phyloP scores from a whole-genome alignment of 495 filamentous ascomycete species.

The Penicillium paxilli region DNA sequence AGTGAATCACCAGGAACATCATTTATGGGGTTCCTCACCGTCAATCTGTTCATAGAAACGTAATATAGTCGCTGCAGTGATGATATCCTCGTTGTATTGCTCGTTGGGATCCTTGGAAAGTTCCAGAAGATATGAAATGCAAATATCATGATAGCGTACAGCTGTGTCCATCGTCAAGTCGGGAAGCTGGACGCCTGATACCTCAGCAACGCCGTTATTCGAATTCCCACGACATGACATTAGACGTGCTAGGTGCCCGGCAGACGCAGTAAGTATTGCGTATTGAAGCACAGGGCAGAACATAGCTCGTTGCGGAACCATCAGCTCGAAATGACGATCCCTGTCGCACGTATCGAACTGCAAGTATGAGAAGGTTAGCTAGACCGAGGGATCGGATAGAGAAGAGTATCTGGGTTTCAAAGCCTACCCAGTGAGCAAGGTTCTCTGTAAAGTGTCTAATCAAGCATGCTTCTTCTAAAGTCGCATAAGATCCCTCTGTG shows the following conservation, averaged over 20 bases:
- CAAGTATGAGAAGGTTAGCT: neutral
- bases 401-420: neutral
- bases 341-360: slow-evolving; percentile 21
- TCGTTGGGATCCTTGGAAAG: slow-evolving; percentile 26
- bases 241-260: slow-evolving; percentile 20
- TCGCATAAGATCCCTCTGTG: slow-evolving; percentile 3
- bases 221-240: slow-evolving; percentile 8
- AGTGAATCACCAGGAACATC: no score
- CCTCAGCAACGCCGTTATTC: neutral
- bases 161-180: slow-evolving; percentile 24
- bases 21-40: no score
- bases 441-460: slow-evolving; percentile 28
- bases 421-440: slow-evolving; percentile 25
- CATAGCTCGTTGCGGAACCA: slow-evolving; percentile 28
- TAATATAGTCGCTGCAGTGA: slow-evolving; percentile 31
- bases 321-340: slow-evolving; percentile 27
- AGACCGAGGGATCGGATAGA: neutral
- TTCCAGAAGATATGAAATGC: slow-evolving; percentile 23
- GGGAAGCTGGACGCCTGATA: slow-evolving; percentile 18
- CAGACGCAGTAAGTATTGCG: slow-evolving; percentile 30
- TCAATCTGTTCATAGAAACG: slow-evolving; percentile 37
- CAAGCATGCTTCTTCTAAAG: slow-evolving; percentile 25
- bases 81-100: slow-evolving; percentile 33
- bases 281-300: slow-evolving; percentile 30
- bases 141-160: slow-evolving; percentile 30